Base-by-base conservation (phyloP, 1,284 basidiomycete genomes). In the Xerocomus minutiporus region DNA sequence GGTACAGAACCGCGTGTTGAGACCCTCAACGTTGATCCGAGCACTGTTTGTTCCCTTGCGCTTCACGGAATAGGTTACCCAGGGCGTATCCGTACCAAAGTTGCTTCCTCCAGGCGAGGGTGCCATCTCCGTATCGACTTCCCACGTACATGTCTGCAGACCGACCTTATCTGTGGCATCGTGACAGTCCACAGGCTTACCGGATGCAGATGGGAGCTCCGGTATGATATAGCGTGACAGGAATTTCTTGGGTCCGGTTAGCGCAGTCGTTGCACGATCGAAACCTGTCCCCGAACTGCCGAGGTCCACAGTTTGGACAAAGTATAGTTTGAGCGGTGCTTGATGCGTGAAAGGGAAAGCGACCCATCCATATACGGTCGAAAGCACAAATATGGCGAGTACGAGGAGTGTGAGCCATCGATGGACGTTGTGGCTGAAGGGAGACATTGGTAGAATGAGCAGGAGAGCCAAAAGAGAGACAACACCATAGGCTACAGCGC, bases 311-410 rank as follows among this genome's bases (percentile, higher is more conserved):
- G 63, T 72, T 61, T 89, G 86, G 47, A 76, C 74, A 73, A 88
- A 90, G 66, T 75, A 86, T 0, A 88, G 68, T 57, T 88, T 89
- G 59, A 89, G 70, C 0, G 86, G 86, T 3, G 75, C 67, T 25
- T 76, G 66, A 29, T 72, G 66, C 12, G 78, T 78, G 70, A 90
- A 90, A 0, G 88, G 88, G 69, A 82, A 84, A 13, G 68, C 67
- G 2, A 76, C 58, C 67, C 77, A 76, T 29, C 75, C 69, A 50
- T 77, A 79, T 7, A 72, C 57, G 0, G 78, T 75, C 2, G 75
- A 70, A 4, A 74, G 54, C 2, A 79, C 53, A 51, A 85, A 76
- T 11, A 81, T 54, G 15, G 74, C 52, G 4, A 77, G 51, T 11
- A 79, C 61, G 34, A 75, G 39, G 11, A 71, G 48, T 1, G 77